These are phyloP conservation scores for Botrytis hyacinthi DNA, from an alignment of 2,329 filamentous ascomycete species.

Conservation along the genomic window DNA sequence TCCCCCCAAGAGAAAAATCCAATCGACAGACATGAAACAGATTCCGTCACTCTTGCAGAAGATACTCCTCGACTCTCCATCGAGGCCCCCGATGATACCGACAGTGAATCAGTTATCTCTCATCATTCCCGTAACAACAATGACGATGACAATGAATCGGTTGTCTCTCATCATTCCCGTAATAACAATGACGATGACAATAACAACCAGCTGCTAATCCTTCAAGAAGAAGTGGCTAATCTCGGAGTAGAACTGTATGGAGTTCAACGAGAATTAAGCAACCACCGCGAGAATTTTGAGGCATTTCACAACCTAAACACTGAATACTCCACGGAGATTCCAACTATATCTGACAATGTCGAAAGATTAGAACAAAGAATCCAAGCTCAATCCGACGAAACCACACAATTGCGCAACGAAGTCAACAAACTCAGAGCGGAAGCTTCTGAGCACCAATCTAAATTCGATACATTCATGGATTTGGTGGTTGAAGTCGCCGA, in stretches of 20 bases:
- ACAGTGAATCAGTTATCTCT: not conserved
- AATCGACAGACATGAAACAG: not conserved
- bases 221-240: not conserved
- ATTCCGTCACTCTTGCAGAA: not conserved
- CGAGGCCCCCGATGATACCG: not conserved
- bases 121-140: not conserved
- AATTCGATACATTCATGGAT: not conserved
- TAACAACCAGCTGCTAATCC: not conserved
- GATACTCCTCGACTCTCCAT: not conserved
- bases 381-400: no score
- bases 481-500: not conserved
- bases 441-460: not conserved
- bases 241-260: not conserved
- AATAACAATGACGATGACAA: not conserved
- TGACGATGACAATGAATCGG: not conserved
- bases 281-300: not conserved
- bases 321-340: not conserved
- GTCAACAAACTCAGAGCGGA: not conserved
- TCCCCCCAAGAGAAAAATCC: not conserved
- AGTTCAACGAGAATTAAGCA: not conserved
- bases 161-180: not conserved
- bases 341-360: not conserved
- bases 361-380: fast-evolving
- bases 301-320: not conserved
- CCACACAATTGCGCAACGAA: not conserved